These are phyloP conservation scores for Chrysoporthe deuterocubensis DNA, from an alignment of 2,329 filamentous ascomycete species.

Conservation along the genomic window DNA sequence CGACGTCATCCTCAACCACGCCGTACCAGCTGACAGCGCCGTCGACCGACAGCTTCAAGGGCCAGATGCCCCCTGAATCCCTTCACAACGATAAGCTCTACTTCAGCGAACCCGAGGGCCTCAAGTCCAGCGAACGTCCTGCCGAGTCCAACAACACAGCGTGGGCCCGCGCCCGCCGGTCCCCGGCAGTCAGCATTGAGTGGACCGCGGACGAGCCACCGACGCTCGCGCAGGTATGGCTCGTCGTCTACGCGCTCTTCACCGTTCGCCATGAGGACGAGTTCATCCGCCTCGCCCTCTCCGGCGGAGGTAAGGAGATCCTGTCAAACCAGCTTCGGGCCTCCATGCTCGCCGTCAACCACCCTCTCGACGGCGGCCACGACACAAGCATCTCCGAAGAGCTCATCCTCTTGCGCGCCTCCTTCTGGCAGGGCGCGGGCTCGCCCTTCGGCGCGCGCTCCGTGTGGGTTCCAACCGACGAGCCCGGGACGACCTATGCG, in stretches of 20 bases:
- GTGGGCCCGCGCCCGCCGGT: slow-evolving; percentile 60
- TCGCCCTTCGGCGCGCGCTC: slow-evolving; percentile 69
- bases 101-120: slow-evolving; percentile 39
- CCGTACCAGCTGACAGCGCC: slow-evolving; percentile 23
- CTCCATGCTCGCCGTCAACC: slow-evolving; percentile 54
- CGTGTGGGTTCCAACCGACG: slow-evolving; percentile 57
- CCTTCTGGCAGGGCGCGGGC: slow-evolving; percentile 73
- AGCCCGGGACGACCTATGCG: slow-evolving; percentile 41
- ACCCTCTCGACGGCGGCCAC: slow-evolving; percentile 43
- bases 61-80: slow-evolving; percentile 27
- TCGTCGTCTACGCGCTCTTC: slow-evolving; percentile 57
- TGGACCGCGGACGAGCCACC: slow-evolving; percentile 50
- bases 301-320: slow-evolving; percentile 37
- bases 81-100: slow-evolving; percentile 36
- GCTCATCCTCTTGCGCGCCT: slow-evolving; percentile 51
- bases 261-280: slow-evolving; percentile 54
- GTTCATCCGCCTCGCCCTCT: slow-evolving; percentile 51
- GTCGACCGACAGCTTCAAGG: slow-evolving; percentile 14
- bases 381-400: slow-evolving; percentile 38
- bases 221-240: slow-evolving; percentile 56
- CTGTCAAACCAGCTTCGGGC: slow-evolving; percentile 37
- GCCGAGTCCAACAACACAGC: slow-evolving; percentile 57
- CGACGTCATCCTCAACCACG: slow-evolving; percentile 16
- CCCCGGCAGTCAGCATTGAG: slow-evolving; percentile 49
- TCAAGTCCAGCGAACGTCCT: slow-evolving; percentile 39